A percentile compares a stretch with the other conserved stretches of the same genome.
Evolutionary conservation across 2,329 filamentous ascomycete genomes (phyloP).

Genomic region (Paraphoma chrysanthemicola): DNA sequence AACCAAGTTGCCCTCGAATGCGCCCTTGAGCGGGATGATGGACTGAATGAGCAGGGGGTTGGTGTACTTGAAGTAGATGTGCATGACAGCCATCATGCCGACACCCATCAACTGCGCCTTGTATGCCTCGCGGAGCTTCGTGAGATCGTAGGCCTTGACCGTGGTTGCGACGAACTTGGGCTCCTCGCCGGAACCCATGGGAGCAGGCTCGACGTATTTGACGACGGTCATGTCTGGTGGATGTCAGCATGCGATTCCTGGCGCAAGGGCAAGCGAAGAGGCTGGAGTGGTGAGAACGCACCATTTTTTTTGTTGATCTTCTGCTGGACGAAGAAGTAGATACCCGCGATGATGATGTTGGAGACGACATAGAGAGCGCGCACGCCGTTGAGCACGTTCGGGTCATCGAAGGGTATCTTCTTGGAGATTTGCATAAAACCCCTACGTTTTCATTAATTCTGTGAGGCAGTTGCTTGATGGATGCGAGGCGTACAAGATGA

Average conservation of each 20-base stretch:
- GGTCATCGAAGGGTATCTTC: conserved; percentile 92
- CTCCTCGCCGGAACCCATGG: conserved; percentile 92
- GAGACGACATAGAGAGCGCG: conserved; percentile 71
- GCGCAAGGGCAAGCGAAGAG: too few species aligned
- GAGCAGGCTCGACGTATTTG: conserved; percentile 96
- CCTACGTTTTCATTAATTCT: conserved; percentile 23
- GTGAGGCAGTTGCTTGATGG: not conserved
- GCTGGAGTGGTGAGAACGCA: conserved; percentile 54
- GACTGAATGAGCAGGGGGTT: conserved; percentile 98
- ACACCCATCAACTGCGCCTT: conserved; percentile 94
- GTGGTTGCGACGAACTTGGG: conserved; percentile 97
- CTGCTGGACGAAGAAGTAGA: conserved; percentile 86
- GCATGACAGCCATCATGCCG: conserved; percentile 98
- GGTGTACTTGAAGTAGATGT: conserved; percentile 99
- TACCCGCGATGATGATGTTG: conserved; percentile 80
- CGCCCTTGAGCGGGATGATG: conserved; percentile 96
- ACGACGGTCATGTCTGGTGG: conserved; percentile 87
- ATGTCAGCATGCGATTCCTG: conserved; percentile 17
- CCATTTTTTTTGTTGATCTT: conserved; percentile 98
- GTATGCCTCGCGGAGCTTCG: conserved; percentile 83
- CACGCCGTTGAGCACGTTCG: conserved; percentile 69
- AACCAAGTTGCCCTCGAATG: conserved; percentile 92
- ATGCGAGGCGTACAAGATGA: conserved; percentile 40
- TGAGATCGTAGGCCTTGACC: conserved; percentile 90
- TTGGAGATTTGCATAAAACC: conserved; percentile 98